Percentiles rank a stretch among this genome's conserved stretches.
phyloP scores from a whole-genome alignment of 768 basidiomycete genomes.

The Lactifluus echinatus region DNA sequence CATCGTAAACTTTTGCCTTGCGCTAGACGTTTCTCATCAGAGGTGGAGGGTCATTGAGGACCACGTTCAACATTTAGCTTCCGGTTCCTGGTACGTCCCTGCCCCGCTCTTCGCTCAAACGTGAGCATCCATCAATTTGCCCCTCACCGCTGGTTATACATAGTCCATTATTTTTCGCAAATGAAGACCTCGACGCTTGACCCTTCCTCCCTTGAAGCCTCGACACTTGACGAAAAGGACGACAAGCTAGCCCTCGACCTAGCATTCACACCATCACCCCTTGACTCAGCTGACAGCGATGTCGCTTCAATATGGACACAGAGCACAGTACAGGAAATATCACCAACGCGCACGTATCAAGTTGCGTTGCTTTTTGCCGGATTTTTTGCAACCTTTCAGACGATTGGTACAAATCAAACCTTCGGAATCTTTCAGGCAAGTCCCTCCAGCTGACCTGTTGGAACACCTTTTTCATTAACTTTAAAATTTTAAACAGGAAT shows the following conservation, averaged over 20 bases:
- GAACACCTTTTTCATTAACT: not conserved
- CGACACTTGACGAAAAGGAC: not conserved
- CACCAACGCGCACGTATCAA: constrained; percentile 31
- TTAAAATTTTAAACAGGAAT: constrained; percentile 27
- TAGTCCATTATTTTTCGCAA: not conserved
- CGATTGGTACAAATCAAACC: constrained; percentile 36
- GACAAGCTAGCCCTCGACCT: not conserved
- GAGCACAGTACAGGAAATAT: not conserved
- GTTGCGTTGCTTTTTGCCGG: constrained; percentile 31
- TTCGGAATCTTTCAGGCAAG: constrained; percentile 37
- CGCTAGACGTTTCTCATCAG: not conserved
- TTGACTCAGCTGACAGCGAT: not conserved
- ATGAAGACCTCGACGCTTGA: not conserved
- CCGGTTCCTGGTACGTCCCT: not conserved
- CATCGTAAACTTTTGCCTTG: not conserved
- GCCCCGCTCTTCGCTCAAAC: not conserved
- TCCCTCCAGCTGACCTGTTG: not conserved
- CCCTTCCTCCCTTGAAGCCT: too few species aligned
- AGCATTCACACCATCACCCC: not conserved
- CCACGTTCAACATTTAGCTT: not conserved
- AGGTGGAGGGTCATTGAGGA: not conserved
- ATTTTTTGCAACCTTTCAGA: constrained; percentile 38
- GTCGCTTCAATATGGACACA: not conserved
- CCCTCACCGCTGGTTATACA: not conserved
- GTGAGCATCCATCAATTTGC: not conserved